Percentiles rank a stretch among this genome's conserved stretches.
Evolutionary conservation across 805 yeast species (phyloP).

Genomic region (Candida sanyiensis): DNA sequence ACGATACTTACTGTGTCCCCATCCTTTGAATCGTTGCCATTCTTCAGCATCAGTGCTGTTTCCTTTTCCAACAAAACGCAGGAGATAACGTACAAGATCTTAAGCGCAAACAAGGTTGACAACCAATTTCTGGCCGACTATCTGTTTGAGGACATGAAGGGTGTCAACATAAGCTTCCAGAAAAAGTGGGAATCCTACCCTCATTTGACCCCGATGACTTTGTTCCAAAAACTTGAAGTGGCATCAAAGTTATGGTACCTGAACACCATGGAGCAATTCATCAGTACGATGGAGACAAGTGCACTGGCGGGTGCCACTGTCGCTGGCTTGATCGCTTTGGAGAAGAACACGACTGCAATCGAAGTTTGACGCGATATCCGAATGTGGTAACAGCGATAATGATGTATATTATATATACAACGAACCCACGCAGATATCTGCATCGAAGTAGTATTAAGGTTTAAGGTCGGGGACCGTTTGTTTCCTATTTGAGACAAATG

Average conservation of each 20-base stretch:
- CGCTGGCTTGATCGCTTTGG: conserved; percentile 36
- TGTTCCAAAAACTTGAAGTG: conserved; percentile 28
- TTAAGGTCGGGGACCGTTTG: too few relatives aligned
- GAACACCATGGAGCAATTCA: conserved; percentile 40
- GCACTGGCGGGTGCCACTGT: conserved; percentile 45
- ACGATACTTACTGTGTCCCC: conserved; percentile 19
- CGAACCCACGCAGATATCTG: too few relatives aligned
- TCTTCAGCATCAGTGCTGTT: conserved; percentile 31
- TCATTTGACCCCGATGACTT: conserved; percentile 26
- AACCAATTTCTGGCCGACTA: conserved; percentile 14
- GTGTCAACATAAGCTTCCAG: conserved; percentile 25
- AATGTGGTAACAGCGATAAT: too few relatives aligned
- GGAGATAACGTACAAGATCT: conserved; percentile 38
- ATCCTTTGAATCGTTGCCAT: conserved; percentile 17
- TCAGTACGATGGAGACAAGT: conserved; percentile 49
- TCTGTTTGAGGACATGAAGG: conserved; percentile 19
- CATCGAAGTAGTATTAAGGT: too few relatives aligned
- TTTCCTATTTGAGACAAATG: too few relatives aligned
- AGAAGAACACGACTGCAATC: conserved; percentile 25
- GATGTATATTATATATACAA: too few relatives aligned
- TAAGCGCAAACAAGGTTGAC: conserved; percentile 27
- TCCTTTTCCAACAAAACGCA: conserved; percentile 24
- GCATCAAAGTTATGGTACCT: conserved; percentile 35
- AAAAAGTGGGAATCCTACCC: conserved; percentile 45
- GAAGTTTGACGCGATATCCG: conserved; percentile 16